Evolutionary conservation across 768 basidiomycete genomes (phyloP).

Genomic region (Auricularia sp.): DNA sequence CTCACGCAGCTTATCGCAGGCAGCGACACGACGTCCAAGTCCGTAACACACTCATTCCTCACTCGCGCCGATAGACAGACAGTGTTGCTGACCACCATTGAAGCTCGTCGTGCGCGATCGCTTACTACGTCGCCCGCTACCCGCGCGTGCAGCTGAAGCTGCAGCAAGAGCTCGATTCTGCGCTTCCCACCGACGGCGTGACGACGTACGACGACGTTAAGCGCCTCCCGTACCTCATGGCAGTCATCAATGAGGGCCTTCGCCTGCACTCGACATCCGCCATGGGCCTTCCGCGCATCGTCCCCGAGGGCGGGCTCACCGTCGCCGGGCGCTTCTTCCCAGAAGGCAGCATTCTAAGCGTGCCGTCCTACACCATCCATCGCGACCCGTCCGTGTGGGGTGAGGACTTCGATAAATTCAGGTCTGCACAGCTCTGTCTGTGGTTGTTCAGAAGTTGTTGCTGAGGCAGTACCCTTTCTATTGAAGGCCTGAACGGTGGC

Average conservation of each 20-base stretch:
- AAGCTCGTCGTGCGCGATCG: slow-evolving; percentile 84
- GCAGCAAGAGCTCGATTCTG: slow-evolving; percentile 62
- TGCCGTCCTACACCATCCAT: slow-evolving; percentile 79
- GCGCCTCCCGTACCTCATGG: slow-evolving; percentile 67
- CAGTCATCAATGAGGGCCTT: slow-evolving; percentile 79
- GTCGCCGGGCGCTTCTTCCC: slow-evolving; percentile 48
- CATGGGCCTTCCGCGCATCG: slow-evolving; percentile 72
- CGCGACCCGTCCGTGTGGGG: slow-evolving; percentile 69
- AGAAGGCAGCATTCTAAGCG: slow-evolving; percentile 66
- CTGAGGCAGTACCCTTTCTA: slow-evolving; percentile 8
- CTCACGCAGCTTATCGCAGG: slow-evolving; percentile 81
- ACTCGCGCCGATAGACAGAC: background rate
- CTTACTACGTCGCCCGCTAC: slow-evolving; percentile 70
- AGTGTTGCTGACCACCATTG: background rate
- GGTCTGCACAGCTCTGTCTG: slow-evolving; percentile 32
- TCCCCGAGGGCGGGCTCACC: slow-evolving; percentile 64
- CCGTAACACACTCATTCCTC: too few species aligned
- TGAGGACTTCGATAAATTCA: slow-evolving; percentile 57
- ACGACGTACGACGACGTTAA: slow-evolving; percentile 58
- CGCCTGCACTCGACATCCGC: slow-evolving; percentile 78
- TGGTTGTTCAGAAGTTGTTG: too few species aligned
- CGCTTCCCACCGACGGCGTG: slow-evolving; percentile 48
- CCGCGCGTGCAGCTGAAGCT: slow-evolving; percentile 58
- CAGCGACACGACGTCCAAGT: slow-evolving; percentile 92
- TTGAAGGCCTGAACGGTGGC: slow-evolving; percentile 30